phyloP scores from a whole-genome alignment of 768 basidiomycete genomes.

The Calvatia gigantea region DNA sequence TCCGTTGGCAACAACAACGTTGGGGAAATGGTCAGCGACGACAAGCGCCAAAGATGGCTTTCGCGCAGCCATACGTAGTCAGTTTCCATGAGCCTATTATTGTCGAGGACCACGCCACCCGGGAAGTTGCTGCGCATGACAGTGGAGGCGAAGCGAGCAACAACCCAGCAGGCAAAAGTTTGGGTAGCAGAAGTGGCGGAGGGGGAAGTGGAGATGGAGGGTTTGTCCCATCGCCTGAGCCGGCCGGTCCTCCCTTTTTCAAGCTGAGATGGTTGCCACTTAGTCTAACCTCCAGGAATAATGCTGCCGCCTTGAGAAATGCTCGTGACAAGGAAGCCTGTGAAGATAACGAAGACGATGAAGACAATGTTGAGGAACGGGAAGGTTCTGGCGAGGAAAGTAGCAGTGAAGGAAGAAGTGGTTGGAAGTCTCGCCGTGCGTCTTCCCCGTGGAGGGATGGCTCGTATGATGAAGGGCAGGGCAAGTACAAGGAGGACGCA shows the following conservation, averaged over 20 bases:
- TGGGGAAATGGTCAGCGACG: not conserved
- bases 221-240: not conserved
- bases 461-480: too few species aligned
- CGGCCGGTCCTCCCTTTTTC: conserved; percentile 17
- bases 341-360: conserved; percentile 7
- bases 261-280: conserved; percentile 42
- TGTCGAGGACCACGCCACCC: not conserved
- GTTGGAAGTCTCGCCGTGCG: too few species aligned
- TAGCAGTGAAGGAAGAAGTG: not conserved
- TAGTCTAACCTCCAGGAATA: conserved; percentile 28
- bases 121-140: not conserved
- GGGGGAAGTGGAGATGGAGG: not conserved
- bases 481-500: too few species aligned
- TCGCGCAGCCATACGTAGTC: conserved; percentile 27
- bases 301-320: conserved; percentile 20
- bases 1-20: not conserved
- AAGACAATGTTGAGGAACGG: not conserved
- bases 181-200: not conserved
- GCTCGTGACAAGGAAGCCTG: conserved; percentile 11
- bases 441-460: too few species aligned
- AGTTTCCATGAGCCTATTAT: conserved; percentile 38
- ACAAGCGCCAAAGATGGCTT: conserved; percentile 1
- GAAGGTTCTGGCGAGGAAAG: not conserved
- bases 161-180: not conserved
- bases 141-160: not conserved